Percentiles rank a stretch among this genome's conserved stretches.
Evolutionary conservation across 208 protist species (phyloP).

Genomic region (Crithidia mellificae): DNA sequence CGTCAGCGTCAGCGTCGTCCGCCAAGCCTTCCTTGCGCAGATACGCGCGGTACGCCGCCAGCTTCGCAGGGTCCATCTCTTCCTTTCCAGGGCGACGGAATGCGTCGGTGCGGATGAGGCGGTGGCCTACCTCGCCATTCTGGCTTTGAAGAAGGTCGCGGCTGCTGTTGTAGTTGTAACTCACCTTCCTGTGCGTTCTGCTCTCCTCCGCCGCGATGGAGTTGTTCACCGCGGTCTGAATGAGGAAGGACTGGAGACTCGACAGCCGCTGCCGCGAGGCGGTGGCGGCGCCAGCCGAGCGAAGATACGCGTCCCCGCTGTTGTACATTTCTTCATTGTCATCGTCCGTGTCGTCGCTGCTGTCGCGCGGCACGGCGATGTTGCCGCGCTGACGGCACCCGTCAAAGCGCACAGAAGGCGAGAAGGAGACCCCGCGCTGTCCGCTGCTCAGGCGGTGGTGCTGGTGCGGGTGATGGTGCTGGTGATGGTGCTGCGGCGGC

Average conservation of each 20-base stretch:
- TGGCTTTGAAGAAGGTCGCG: background rate
- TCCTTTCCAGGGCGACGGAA: background rate
- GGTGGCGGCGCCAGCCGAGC: no score
- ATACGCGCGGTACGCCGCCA: no score
- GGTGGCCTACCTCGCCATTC: background rate
- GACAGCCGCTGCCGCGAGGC: no score
- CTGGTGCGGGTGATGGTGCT: background rate
- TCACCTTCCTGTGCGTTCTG: no score
- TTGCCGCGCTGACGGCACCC: conserved; percentile 20
- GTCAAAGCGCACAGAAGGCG: conserved; percentile 19
- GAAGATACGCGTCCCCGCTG: background rate
- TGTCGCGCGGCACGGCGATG: conserved; percentile 13
- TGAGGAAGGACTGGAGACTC: no score
- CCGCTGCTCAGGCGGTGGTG: background rate
- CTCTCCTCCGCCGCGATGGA: no score
- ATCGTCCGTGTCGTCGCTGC: background rate
- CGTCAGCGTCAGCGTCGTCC: no score
- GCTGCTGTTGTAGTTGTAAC: background rate
- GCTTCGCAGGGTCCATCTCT: background rate
- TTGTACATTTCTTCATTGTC: background rate
- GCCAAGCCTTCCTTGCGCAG: background rate
- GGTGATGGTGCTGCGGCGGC: background rate
- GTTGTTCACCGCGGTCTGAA: no score
- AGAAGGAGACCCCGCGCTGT: conserved; percentile 18
- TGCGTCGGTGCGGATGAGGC: background rate